A percentile compares a stretch with the other conserved stretches of the same genome.
Conservation (phyloP, 139 green algal genomes). For the Nannochloris sp. region DNA sequence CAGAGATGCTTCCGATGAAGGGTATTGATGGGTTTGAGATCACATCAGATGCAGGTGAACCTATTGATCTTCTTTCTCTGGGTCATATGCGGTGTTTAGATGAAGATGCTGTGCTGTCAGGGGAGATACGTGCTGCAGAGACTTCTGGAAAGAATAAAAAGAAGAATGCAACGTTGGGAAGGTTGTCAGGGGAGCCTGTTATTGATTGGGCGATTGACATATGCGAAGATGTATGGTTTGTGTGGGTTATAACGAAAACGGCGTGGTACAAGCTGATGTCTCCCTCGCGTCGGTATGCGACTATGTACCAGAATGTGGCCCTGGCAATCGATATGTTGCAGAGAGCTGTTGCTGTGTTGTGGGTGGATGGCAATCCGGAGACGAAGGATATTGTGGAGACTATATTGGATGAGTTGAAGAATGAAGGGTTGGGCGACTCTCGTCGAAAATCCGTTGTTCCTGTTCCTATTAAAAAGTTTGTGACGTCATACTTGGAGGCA, state of each 20-base stretch:
- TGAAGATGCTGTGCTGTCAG: neutral
- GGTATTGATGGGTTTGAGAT: constrained; percentile 14
- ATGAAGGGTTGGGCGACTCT: neutral
- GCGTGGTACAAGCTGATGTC: constrained; percentile 19
- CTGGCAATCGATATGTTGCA: neutral
- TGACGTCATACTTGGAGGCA: neutral
- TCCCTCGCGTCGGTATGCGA: constrained; percentile 6
- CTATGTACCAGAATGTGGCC: neutral
- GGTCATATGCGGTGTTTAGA: neutral
- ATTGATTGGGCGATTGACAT: constrained; percentile 24
- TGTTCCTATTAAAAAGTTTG: neutral
- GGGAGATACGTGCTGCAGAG: neutral
- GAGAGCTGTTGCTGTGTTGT: neutral
- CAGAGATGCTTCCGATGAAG: constrained; percentile 20
- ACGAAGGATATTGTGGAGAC: neutral
- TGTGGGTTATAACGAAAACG: constrained; percentile 16
- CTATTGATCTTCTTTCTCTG: neutral
- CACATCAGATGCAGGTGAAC: neutral
- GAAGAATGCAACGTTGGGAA: neutral
- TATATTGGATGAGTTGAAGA: neutral
- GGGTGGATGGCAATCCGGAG: neutral
- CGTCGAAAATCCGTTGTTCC: neutral
- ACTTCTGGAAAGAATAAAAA: too few species aligned
- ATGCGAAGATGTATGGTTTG: too few species aligned
- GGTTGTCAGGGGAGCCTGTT: neutral